These are phyloP conservation scores for Sphaerulina musiva DNA, from an alignment of 2,329 filamentous ascomycete species.

Conservation along the genomic window DNA sequence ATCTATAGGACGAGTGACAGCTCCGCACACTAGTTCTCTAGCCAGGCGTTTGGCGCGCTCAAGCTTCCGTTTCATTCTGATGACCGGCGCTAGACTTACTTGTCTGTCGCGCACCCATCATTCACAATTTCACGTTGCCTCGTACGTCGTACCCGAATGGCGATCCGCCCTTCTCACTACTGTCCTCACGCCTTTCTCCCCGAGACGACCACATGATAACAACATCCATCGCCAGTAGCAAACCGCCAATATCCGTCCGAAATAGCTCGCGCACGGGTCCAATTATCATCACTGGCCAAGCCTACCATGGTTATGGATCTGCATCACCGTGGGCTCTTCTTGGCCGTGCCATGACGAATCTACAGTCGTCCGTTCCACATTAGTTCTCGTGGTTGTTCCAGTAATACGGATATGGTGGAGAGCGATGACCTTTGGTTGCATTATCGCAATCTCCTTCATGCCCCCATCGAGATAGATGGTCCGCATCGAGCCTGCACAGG, in stretches of 20 bases:
- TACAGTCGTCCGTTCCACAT: neutral
- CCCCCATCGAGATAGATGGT: neutral
- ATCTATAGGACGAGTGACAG: neutral
- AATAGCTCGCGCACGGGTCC: neutral
- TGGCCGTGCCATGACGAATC: slow-evolving; percentile 2
- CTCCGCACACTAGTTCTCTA: neutral
- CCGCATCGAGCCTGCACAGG: neutral
- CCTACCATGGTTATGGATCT: neutral
- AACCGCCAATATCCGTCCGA: slow-evolving; percentile 4
- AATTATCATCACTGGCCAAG: neutral
- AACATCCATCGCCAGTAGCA: neutral
- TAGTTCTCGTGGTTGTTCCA: slow-evolving; percentile 4
- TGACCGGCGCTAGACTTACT: slow-evolving; percentile 1
- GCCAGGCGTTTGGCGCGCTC: neutral
- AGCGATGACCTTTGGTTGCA: neutral
- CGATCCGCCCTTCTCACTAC: neutral
- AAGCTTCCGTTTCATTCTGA: neutral
- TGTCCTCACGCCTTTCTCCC: neutral
- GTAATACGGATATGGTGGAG: slow-evolving; percentile 1
- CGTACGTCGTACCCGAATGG: neutral
- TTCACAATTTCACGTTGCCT: neutral
- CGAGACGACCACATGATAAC: neutral
- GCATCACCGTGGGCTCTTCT: neutral
- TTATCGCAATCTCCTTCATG: neutral
- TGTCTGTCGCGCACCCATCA: neutral